A percentile compares a stretch with the other conserved stretches of the same genome.
phyloP scores from a whole-genome alignment of 2,329 filamentous ascomycete genomes.

The Bipolaris zeicola region DNA sequence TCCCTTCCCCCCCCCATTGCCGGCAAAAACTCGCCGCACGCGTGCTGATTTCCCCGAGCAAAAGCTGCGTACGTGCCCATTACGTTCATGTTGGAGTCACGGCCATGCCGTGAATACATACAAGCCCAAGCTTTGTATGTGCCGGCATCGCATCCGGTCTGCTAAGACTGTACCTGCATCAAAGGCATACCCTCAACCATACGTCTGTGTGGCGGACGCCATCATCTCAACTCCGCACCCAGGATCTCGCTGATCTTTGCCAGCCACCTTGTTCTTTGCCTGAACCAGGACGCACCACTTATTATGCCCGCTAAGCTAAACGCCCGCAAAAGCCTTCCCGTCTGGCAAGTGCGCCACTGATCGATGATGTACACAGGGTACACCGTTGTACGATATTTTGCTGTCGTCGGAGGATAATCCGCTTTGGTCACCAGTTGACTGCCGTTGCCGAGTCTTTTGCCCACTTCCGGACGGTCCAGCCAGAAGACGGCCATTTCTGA shows the following conservation, averaged over 20 bases:
- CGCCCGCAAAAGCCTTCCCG: conserved; percentile 44
- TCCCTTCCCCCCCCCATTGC: conserved; percentile 19
- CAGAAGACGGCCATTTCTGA: conserved; percentile 15
- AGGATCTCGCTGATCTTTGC: conserved; percentile 38
- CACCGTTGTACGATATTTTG: conserved; percentile 20
- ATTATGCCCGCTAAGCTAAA: conserved; percentile 39
- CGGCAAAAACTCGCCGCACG: conserved; percentile 13
- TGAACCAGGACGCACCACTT: conserved; percentile 31
- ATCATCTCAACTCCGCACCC: conserved; percentile 30
- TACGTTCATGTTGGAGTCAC: conserved; percentile 13
- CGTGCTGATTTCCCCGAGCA: conserved; percentile 13
- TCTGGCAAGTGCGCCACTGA: conserved; percentile 38
- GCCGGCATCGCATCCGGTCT: conserved; percentile 7
- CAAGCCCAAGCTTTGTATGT: conserved; percentile 3
- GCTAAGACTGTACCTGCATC: conserved; percentile 41
- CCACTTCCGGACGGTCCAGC: conserved; percentile 7
- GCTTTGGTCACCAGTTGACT: conserved; percentile 23
- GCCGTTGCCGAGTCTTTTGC: conserved; percentile 11
- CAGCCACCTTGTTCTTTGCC: conserved; percentile 35
- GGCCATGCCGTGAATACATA: conserved; percentile 2
- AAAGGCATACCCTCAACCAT: conserved; percentile 25
- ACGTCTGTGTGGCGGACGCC: conserved; percentile 37
- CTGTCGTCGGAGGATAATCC: conserved; percentile 11
- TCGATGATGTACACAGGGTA: conserved; percentile 37
- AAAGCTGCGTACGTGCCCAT: conserved; percentile 14